These are phyloP conservation scores for Pascua sp. DNA, from an alignment of 1,284 basidiomycete genomes.

Conservation along the genomic window DNA sequence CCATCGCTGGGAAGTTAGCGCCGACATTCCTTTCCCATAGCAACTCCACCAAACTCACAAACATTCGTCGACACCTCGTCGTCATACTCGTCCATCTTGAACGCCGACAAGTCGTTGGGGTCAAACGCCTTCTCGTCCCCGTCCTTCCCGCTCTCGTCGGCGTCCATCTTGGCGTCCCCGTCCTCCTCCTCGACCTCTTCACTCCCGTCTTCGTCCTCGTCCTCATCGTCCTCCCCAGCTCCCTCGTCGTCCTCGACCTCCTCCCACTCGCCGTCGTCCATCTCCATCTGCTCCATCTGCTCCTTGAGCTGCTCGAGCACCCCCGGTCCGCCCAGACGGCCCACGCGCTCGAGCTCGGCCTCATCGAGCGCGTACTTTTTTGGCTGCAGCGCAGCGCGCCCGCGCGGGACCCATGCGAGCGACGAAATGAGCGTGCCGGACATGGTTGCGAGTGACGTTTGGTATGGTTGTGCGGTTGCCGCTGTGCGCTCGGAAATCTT, in stretches of 20 bases:
- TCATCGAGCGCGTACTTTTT: conserved; percentile 88
- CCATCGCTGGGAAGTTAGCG: conserved; percentile 56
- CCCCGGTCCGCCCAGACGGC: conserved; percentile 74
- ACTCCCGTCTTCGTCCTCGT: conserved; percentile 51
- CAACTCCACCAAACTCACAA: neutral
- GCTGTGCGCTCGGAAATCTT: conserved; percentile 2
- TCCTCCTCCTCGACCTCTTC: conserved; percentile 31
- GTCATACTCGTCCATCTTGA: conserved; percentile 92
- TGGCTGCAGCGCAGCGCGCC: conserved; percentile 72
- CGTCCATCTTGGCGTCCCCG: conserved; percentile 36
- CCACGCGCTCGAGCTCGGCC: conserved; percentile 83
- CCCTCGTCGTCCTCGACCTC: conserved; percentile 33
- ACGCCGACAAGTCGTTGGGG: conserved; percentile 78
- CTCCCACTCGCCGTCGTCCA: conserved; percentile 51
- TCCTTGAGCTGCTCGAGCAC: conserved; percentile 79
- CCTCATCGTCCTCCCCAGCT: conserved; percentile 33
- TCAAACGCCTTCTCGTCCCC: conserved; percentile 47
- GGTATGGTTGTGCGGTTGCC: neutral
- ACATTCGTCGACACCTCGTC: conserved; percentile 61
- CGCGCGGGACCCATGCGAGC: conserved; percentile 73
- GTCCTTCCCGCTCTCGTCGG: conserved; percentile 37
- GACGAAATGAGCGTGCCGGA: conserved; percentile 55
- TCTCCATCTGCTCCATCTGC: conserved; percentile 69
- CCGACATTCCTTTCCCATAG: no score
- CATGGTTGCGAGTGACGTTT: conserved; percentile 25